Percentiles rank a stretch among this genome's conserved stretches.
Conservation (phyloP, 495 filamentous ascomycete genomes). For the Podospora australis region DNA sequence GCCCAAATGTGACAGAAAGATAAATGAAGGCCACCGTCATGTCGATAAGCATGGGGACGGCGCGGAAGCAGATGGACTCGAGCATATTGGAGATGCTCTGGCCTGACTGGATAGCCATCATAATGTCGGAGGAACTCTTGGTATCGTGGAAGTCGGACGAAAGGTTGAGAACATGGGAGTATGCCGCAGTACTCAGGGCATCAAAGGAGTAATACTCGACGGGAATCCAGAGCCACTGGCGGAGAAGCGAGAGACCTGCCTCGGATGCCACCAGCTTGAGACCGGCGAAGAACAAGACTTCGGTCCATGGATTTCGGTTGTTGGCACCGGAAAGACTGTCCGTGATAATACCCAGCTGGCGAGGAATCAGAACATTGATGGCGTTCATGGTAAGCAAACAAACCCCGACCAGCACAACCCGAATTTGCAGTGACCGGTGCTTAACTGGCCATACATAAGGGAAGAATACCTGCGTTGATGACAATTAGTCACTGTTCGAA, state of each 20-base stretch:
- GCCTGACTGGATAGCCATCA: slow-evolving; percentile 60
- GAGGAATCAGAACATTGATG: slow-evolving; percentile 58
- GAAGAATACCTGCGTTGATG: slow-evolving; percentile 46
- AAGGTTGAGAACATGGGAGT: slow-evolving; percentile 69
- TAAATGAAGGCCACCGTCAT: slow-evolving; percentile 62
- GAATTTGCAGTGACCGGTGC: slow-evolving; percentile 47
- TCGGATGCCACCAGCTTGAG: slow-evolving; percentile 51
- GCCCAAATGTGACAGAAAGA: slow-evolving; percentile 61
- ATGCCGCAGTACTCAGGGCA: slow-evolving; percentile 56
- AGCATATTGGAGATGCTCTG: slow-evolving; percentile 55
- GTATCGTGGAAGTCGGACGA: slow-evolving; percentile 74
- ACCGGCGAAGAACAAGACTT: slow-evolving; percentile 49
- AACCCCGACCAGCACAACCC: slow-evolving; percentile 49
- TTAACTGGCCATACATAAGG: slow-evolving; percentile 61
- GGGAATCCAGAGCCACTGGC: slow-evolving; percentile 57
- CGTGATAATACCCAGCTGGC: slow-evolving; percentile 58
- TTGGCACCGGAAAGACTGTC: slow-evolving; percentile 43
- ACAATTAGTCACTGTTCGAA: slow-evolving; percentile 1
- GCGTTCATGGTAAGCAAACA: slow-evolving; percentile 57
- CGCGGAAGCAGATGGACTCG: slow-evolving; percentile 59
- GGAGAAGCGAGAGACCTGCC: slow-evolving; percentile 49
- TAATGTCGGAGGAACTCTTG: slow-evolving; percentile 66
- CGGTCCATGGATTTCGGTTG: slow-evolving; percentile 43
- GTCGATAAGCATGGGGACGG: slow-evolving; percentile 67
- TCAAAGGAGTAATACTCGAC: slow-evolving; percentile 59